Conservation (phyloP, 768 basidiomycete genomes). For the Auricularia sp. region DNA sequence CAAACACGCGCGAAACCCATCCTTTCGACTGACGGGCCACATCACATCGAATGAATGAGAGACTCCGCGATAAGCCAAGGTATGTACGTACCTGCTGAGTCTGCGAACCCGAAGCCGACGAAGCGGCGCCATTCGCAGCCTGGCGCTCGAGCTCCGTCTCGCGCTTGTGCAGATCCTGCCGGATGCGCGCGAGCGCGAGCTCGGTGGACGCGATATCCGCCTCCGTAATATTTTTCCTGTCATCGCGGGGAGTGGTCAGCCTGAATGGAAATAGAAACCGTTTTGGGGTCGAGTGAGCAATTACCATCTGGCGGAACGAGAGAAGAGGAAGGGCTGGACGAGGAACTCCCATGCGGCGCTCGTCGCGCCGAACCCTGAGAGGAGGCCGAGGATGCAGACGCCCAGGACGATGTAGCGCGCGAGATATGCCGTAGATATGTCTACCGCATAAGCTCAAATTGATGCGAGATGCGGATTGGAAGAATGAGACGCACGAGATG, state of each 20-base stretch:
- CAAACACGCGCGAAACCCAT: background rate
- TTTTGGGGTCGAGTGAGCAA: no score
- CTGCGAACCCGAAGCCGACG: no score
- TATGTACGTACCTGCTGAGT: no score
- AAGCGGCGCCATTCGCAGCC: no score
- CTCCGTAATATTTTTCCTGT: constrained; percentile 10
- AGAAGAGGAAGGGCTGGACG: constrained; percentile 25
- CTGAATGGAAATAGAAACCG: no score
- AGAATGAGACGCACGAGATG: background rate
- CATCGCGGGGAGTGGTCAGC: no score
- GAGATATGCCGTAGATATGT: constrained; percentile 38
- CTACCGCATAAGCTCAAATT: constrained; percentile 16
- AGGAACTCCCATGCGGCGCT: constrained; percentile 56
- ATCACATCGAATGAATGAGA: no score
- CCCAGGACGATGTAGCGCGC: constrained; percentile 67
- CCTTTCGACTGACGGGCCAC: background rate
- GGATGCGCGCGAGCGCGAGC: constrained; percentile 12
- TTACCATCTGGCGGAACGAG: constrained; percentile 18
- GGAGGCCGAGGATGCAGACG: constrained; percentile 63
- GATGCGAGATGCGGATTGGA: constrained; percentile 4
- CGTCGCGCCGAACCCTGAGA: constrained; percentile 73
- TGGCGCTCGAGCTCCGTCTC: constrained; percentile 9
- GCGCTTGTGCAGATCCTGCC: constrained; percentile 12
- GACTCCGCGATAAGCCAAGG: no score
- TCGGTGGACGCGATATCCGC: constrained; percentile 12